These are phyloP conservation scores for Wallacemonas collosoma DNA, from an alignment of 208 protist genomes.

Conservation along the genomic window DNA sequence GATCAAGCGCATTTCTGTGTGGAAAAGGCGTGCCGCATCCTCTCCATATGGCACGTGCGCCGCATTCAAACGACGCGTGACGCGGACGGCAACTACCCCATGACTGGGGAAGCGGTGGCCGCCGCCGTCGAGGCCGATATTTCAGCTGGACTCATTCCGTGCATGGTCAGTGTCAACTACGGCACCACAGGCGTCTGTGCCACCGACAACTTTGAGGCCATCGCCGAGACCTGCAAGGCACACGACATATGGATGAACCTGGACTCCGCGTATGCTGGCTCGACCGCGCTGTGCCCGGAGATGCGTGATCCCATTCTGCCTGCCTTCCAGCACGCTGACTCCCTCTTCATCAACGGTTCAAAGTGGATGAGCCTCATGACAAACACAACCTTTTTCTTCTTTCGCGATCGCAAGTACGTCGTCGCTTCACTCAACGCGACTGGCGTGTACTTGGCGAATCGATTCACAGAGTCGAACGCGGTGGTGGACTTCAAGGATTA, in stretches of 20 bases:
- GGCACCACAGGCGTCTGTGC: constrained; percentile 65
- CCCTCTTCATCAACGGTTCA: constrained; percentile 59
- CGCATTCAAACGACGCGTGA: constrained; percentile 26
- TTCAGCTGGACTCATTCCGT: constrained; percentile 48
- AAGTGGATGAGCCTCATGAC: constrained; percentile 63
- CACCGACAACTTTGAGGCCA: constrained; percentile 45
- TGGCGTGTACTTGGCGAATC: constrained; percentile 48
- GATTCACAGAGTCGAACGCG: constrained; percentile 31
- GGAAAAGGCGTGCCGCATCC: constrained; percentile 51
- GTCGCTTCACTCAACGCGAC: constrained; percentile 46
- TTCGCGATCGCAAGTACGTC: constrained; percentile 43
- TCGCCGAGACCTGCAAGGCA: constrained; percentile 33
- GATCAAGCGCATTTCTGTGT: constrained; percentile 60
- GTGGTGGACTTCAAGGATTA: constrained; percentile 73
- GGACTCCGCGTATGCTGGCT: constrained; percentile 61
- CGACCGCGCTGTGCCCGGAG: constrained; percentile 57
- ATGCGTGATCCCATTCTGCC: constrained; percentile 35
- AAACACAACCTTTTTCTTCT: constrained; percentile 49
- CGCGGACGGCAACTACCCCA: constrained; percentile 42
- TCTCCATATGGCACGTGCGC: constrained; percentile 38
- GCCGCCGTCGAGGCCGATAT: constrained; percentile 46
- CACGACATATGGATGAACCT: constrained; percentile 63
- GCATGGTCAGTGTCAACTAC: constrained; percentile 48
- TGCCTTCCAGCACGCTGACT: constrained; percentile 35
- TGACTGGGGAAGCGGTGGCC: constrained; percentile 36